These are phyloP conservation scores for Plantago ovata DNA, from an alignment of 257 asterid species.

Conservation along the genomic window DNA sequence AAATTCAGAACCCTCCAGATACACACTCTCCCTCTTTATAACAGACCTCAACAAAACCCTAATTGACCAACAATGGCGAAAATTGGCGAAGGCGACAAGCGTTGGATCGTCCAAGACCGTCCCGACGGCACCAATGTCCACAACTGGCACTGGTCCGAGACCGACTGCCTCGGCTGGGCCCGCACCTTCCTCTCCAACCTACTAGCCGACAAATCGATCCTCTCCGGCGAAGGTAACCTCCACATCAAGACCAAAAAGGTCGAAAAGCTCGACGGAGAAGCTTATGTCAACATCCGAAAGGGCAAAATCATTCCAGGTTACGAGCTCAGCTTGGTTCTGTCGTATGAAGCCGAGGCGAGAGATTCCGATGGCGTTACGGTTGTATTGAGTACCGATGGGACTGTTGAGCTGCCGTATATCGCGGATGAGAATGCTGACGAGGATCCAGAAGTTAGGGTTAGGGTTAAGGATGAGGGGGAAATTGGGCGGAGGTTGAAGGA, in stretches of 20 bases:
- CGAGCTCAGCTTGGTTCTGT: conserved; percentile 54
- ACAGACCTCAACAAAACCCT: not conserved
- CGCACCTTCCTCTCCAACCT: conserved; percentile 51
- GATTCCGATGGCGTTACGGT: conserved; percentile 50
- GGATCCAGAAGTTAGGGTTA: conserved; percentile 69
- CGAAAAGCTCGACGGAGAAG: conserved; percentile 78
- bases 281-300: conserved; percentile 87
- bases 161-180: conserved; percentile 87
- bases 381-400: conserved; percentile 52
- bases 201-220: conserved; percentile 42
- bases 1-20: not conserved
- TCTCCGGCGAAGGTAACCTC: conserved; percentile 71
- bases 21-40: not conserved
- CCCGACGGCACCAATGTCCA: conserved; percentile 95
- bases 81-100: conserved; percentile 86
- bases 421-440: conserved; percentile 95
- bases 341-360: conserved; percentile 75
- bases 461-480: conserved; percentile 75
- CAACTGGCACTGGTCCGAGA: conserved; percentile 98
- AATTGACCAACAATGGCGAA: conserved; percentile 50
- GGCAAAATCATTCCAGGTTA: conserved; percentile 91
- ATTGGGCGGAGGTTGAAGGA: conserved; percentile 69
- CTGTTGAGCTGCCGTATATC: conserved; percentile 76
- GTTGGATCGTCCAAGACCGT: conserved; percentile 97
- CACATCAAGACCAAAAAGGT: conserved; percentile 41